These are phyloP conservation scores for Collariella sp. DNA, from an alignment of 495 filamentous ascomycete species.

Conservation along the genomic window DNA sequence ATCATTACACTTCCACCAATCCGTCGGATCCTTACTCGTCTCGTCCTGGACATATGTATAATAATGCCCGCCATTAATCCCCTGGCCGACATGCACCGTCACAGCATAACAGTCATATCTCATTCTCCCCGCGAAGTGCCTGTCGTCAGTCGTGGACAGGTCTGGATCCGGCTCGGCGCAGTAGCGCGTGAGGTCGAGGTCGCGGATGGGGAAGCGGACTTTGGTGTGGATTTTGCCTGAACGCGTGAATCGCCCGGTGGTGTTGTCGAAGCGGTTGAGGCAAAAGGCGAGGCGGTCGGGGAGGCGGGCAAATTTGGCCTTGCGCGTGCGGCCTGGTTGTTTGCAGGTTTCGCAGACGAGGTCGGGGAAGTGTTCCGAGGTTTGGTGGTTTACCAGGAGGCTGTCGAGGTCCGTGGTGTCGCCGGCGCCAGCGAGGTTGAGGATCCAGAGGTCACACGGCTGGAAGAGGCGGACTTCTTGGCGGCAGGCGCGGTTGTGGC, in stretches of 20 bases:
- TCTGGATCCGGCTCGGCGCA: constrained; percentile 18
- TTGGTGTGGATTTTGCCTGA: constrained; percentile 20
- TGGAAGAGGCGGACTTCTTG: constrained; percentile 20
- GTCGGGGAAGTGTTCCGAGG: constrained; percentile 10
- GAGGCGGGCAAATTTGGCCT: constrained; percentile 24
- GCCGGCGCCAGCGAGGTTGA: constrained; percentile 11
- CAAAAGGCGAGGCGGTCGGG: constrained; percentile 29
- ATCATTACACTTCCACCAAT: constrained; percentile 34
- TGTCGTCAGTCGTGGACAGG: constrained; percentile 10
- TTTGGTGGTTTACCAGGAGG: constrained; percentile 16
- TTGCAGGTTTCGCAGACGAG: constrained; percentile 26
- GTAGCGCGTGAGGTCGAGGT: constrained; percentile 31
- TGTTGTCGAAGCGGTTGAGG: constrained; percentile 23
- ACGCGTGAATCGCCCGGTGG: neutral
- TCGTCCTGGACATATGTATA: constrained; percentile 30
- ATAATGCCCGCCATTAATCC: constrained; percentile 37
- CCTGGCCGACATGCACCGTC: constrained; percentile 27
- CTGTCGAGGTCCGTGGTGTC: constrained; percentile 15
- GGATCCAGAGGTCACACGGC: constrained; percentile 17
- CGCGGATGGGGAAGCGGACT: constrained; percentile 29
- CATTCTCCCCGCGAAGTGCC: constrained; percentile 21
- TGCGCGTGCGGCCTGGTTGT: constrained; percentile 23
- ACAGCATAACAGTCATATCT: constrained; percentile 41
- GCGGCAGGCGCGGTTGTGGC: constrained; percentile 19
- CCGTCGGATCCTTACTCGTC: constrained; percentile 15